Base-by-base conservation (phyloP, 1,139 yeast species). In the Protomyces macrosporus region DNA sequence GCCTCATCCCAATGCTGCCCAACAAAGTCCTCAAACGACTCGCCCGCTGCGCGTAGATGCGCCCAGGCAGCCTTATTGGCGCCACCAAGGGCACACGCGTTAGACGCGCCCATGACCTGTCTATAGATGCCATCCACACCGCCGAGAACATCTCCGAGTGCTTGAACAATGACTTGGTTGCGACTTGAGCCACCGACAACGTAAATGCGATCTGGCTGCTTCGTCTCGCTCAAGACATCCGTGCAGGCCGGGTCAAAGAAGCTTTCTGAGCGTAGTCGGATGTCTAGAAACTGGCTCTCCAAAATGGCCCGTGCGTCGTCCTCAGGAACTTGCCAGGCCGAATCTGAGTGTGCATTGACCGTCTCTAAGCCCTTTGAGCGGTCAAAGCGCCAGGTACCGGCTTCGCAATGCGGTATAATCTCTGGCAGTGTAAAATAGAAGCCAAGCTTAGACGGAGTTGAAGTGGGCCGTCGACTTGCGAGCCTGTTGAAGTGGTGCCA, bases 31-130 rank as follows among this genome's bases (percentile, higher is more conserved):
- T 73, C 77, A 68, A 75, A 77, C 4, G 74, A 70, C 56, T 66
- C 50, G 60, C 6, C 65, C n/a, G 67, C 50, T 30, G 55, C 37
- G 48, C 70, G 79, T 81, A 70, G 81, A 74, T 66, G 72, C 67
- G 72, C 77, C 88, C 95, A 90, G 60, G 87, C 79, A 0, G 97
- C 95, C 72, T 88, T 87, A 75, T 82, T 88, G 52, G 96, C 95
- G 4, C 97, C 96, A n/a, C 97, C 97, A 57, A 88, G 76, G 1
- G 97, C 97, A 79, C 97, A 90, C 0, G 97, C 95, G 75, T 90
- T 90, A 5, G 93, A 85, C 57, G 89, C 82, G 71, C 88, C 93
- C 23, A 64, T 64, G 34, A 67, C 63, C 36, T 87, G 86, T 68
- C 84, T 82, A 73, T 76, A 89, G 65, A 87, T 84, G 1, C 93